Percentiles rank a stretch among this genome's conserved stretches.
These are phyloP conservation scores for Cercospora sojina DNA, from an alignment of 2,329 filamentous ascomycete species.

Conservation along the genomic window DNA sequence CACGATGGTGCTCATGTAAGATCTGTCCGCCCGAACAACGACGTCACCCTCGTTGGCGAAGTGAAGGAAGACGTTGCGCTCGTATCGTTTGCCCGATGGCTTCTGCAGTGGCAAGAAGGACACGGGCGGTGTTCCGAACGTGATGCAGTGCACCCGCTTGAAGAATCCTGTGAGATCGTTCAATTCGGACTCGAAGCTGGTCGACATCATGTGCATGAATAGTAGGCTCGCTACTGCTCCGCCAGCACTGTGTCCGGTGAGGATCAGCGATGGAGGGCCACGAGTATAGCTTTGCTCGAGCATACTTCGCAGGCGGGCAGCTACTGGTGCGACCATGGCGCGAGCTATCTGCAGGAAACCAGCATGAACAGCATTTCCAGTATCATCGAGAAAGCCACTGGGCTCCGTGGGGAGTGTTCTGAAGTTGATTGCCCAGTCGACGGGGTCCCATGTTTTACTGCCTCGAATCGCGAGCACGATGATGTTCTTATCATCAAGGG, in stretches of 20 bases:
- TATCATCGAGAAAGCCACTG: slow-evolving; percentile 70
- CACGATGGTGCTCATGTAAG: slow-evolving; percentile 70
- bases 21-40: slow-evolving; percentile 71
- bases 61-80: slow-evolving; percentile 71
- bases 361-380: slow-evolving; percentile 73
- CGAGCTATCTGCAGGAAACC: slow-evolving; percentile 76
- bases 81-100: slow-evolving; percentile 46
- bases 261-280: slow-evolving; percentile 67
- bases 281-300: slow-evolving; percentile 70
- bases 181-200: slow-evolving; percentile 64
- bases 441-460: slow-evolving; percentile 64
- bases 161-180: slow-evolving; percentile 68
- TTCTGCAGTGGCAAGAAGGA: slow-evolving; percentile 67
- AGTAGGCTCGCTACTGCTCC: slow-evolving; percentile 79
- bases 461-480: slow-evolving; percentile 84
- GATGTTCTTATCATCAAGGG: slow-evolving; percentile 73
- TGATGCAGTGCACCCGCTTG: slow-evolving; percentile 77
- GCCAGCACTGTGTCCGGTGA: slow-evolving; percentile 84
- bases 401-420: slow-evolving; percentile 67
- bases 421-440: slow-evolving; percentile 85
- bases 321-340: slow-evolving; percentile 72
- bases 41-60: slow-evolving; percentile 88
- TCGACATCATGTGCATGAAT: slow-evolving; percentile 76
- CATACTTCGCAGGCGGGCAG: slow-evolving; percentile 65
- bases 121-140: slow-evolving; percentile 79